These are phyloP conservation scores for Helicostylum pulchrum DNA, from an alignment of 192 early-diverging fungal genomes.

Conservation along the genomic window DNA sequence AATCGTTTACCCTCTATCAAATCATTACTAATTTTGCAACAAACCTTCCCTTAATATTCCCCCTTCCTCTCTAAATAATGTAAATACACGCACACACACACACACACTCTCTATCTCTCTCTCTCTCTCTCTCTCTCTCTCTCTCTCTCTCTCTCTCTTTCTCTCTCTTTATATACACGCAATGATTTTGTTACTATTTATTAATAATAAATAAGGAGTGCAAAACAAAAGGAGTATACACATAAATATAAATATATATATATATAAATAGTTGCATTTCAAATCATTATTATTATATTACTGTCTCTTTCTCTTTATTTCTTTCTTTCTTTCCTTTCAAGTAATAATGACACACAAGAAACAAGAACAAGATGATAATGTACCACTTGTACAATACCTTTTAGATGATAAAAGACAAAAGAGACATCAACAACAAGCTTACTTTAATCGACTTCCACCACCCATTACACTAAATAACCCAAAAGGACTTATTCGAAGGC, in stretches of 20 bases:
- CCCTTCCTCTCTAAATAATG: neutral
- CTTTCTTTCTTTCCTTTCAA: neutral
- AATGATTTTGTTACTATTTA: no score
- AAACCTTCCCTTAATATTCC: no score
- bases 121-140: no score
- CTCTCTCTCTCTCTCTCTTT: no score
- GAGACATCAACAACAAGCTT: no score
- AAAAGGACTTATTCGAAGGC: conserved; percentile 2
- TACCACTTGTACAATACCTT: conserved; percentile 6
- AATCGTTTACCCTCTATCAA: conserved; percentile 20
- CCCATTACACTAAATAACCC: neutral
- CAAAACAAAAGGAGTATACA: no score
- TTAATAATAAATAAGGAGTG: no score
- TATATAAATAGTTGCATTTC: no score
- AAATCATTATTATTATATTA: neutral
- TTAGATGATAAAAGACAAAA: no score
- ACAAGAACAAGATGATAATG: conserved; percentile 8
- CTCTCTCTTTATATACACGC: no score
- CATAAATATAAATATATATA: no score
- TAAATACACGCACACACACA: neutral
- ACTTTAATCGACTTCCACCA: neutral
- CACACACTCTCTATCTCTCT: neutral
- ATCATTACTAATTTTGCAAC: conserved; percentile 13
- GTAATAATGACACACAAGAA: neutral
- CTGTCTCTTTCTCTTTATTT: neutral